phyloP scores from a whole-genome alignment of 177 flowering plant genomes.

The Tripterygium wilfordii region DNA sequence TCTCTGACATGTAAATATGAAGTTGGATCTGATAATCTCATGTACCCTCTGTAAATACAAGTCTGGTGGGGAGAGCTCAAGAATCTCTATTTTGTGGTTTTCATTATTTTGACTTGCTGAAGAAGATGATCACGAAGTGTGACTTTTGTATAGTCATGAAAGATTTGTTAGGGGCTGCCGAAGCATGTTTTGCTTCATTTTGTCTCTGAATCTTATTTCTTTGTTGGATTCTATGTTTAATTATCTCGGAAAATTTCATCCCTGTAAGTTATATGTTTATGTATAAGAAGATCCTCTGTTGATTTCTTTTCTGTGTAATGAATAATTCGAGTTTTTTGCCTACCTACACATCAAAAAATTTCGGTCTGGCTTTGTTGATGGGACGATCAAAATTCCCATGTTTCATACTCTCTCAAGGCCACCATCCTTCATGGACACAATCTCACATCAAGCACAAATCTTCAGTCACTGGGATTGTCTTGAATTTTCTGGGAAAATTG shows the following conservation, averaged over 20 bases:
- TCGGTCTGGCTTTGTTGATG: too few species aligned
- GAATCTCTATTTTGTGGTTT: slow-evolving; percentile 18
- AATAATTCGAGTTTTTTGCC: too few species aligned
- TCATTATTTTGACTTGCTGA: neutral
- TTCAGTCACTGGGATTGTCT: too few species aligned
- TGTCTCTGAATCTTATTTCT: neutral
- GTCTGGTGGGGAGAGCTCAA: slow-evolving; percentile 3
- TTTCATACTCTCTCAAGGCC: too few species aligned
- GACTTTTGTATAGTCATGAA: slow-evolving; percentile 6
- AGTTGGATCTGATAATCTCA: neutral
- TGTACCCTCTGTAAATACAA: neutral
- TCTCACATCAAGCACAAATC: too few species aligned
- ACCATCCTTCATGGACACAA: too few species aligned
- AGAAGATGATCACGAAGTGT: neutral
- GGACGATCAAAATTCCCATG: too few species aligned
- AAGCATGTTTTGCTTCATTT: slow-evolving; percentile 5
- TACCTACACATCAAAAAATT: too few species aligned
- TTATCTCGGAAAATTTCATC: slow-evolving; percentile 1
- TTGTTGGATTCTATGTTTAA: neutral
- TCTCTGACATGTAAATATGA: slow-evolving; percentile 12
- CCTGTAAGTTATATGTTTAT: too few species aligned
- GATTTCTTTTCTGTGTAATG: too few species aligned
- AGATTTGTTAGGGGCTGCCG: slow-evolving; percentile 15
- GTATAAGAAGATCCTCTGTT: too few species aligned
- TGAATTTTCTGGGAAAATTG: too few species aligned